Evolutionary conservation across 2,329 filamentous ascomycete genomes (phyloP).

Genomic region (Blastomyces percursus): DNA sequence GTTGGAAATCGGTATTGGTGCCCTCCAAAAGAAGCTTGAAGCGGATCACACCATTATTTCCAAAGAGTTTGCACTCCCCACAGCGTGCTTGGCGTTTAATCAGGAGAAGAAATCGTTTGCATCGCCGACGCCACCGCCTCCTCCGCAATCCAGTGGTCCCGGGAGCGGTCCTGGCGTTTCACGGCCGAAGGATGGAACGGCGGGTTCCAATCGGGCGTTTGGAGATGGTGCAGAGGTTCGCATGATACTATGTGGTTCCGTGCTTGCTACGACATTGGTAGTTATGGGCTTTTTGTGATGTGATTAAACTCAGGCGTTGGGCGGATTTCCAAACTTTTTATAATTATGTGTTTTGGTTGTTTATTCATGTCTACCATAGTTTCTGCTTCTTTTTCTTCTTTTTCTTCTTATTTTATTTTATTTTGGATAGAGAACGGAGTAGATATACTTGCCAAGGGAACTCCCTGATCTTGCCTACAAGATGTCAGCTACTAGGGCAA

Average conservation of each 20-base stretch:
- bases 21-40: neutral
- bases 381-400: too few species aligned
- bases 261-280: neutral
- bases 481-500: too few species aligned
- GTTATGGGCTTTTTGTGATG: neutral
- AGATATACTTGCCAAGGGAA: neutral
- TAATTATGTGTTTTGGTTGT: neutral
- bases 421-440: neutral
- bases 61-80: constrained; percentile 14
- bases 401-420: too few species aligned
- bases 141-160: neutral
- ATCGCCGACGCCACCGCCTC: neutral
- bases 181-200: neutral
- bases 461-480: neutral
- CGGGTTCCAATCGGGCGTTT: neutral
- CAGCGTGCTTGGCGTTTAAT: constrained; percentile 16
- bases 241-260: neutral
- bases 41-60: constrained; percentile 8
- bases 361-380: neutral
- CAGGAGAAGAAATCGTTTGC: constrained; percentile 9
- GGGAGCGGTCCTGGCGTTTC: neutral
- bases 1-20: constrained; percentile 12
- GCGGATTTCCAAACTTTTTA: neutral
- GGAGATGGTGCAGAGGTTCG: neutral
- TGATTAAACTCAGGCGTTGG: neutral